Evolutionary conservation across 805 yeast species (phyloP), one percentile per base, ranked within the genome.

Genomic region (Ogataea degrootiae): DNA sequence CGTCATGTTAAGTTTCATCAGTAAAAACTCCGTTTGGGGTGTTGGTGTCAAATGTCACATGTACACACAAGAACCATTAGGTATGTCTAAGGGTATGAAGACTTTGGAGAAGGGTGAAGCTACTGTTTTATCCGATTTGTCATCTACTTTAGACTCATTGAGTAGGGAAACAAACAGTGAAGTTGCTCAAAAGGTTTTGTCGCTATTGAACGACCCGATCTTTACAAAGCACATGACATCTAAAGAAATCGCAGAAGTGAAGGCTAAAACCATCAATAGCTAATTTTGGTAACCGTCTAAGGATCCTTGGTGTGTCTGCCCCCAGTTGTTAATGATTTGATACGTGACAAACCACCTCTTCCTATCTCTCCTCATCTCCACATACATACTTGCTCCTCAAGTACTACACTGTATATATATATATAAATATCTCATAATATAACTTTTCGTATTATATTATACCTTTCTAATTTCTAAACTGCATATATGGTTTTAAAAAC

Each of bases 1-100:
- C 65, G 69, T 87, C 44, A 83, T 90, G 81, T 72, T 92, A 47
- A 80, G 94, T 23, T 85, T 84, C 54, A 71, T 92, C 46, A 78
- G 83, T 55, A 86, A 89, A 65, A 80, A 92, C 66, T 75, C 88
- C 5, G 74, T 85, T 43, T 77, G 85, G 43, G 96, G 92, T 54
- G 94, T 94, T 9, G 89, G 92, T 56, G 80, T 90, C 65, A 83
- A 83, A 61, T 94, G 95, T 40, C 75, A 75, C 49, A 71, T 90
- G 42, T 84, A 71, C 58, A 73, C 75, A 31, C 66, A 70, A 43
- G 85, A 83, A 62, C 67, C 78, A 16, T 57, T 79, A 39, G 73
- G 74, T 37, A 64, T 74, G 41, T 59, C 66, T 39, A 68, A 72
- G 42, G 65, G 69, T 48, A 65, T 78, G 63, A 73, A 69, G 37